Conservation (phyloP, 2,329 filamentous ascomycete genomes). For the Penicillium sp. region DNA sequence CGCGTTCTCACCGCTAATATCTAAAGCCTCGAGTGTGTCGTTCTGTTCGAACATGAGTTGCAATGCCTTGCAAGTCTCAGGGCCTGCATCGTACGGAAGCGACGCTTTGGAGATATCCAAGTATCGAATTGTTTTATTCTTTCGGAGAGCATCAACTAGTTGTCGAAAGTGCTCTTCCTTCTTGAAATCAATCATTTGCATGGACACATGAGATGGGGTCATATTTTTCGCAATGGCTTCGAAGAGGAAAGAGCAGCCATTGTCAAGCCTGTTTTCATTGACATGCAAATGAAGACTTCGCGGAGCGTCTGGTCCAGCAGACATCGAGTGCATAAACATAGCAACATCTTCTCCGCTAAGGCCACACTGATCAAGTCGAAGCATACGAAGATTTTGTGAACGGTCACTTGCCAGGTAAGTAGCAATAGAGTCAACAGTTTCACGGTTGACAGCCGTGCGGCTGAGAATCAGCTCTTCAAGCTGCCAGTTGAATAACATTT, state of each 20-base stretch:
- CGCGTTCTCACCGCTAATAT: constrained; percentile 70
- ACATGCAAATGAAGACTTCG: constrained; percentile 66
- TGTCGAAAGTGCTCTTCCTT: constrained; percentile 64
- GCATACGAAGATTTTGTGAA: constrained; percentile 59
- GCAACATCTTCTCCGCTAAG: constrained; percentile 65
- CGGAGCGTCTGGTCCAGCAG: constrained; percentile 47
- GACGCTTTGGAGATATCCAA: constrained; percentile 71
- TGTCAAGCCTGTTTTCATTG: constrained; percentile 57
- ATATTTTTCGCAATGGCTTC: constrained; percentile 50
- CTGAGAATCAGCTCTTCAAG: constrained; percentile 66
- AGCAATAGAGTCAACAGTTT: constrained; percentile 64
- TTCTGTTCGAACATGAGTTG: constrained; percentile 67
- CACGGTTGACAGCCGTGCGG: constrained; percentile 60
- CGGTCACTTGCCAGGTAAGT: constrained; percentile 62
- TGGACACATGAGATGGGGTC: constrained; percentile 63
- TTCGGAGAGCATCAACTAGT: constrained; percentile 60
- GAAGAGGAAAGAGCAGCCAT: constrained; percentile 45
- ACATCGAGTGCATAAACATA: constrained; percentile 64
- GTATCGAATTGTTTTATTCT: constrained; percentile 62
- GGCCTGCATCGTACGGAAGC: constrained; percentile 66
- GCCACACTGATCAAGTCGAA: constrained; percentile 67
- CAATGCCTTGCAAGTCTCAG: constrained; percentile 65
- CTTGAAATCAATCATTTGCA: constrained; percentile 68
- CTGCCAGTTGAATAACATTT: constrained; percentile 66
- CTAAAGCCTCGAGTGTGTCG: constrained; percentile 63